Percentiles rank a stretch among this genome's conserved stretches.
Evolutionary conservation across 345 rosid genomes (phyloP).

Genomic region (Lagerstroemia speciosa): DNA sequence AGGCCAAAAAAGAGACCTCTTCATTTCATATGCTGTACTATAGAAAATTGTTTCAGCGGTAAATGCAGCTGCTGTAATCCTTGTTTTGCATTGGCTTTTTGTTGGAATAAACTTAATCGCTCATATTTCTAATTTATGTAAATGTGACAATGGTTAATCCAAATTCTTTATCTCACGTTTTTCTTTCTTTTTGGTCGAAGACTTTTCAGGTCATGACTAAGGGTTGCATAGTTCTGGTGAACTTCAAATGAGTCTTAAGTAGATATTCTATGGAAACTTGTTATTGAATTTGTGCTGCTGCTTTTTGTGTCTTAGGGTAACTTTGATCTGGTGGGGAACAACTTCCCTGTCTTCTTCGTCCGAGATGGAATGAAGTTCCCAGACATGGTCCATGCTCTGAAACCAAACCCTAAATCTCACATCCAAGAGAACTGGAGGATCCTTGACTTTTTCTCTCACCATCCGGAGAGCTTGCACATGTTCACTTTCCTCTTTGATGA

Average conservation of each 20-base stretch:
- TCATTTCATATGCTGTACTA: too few species aligned
- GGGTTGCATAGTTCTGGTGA: background rate
- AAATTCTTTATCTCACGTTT: background rate
- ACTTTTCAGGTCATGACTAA: background rate
- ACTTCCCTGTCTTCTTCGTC: slow-evolving; percentile 88
- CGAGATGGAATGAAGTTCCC: slow-evolving; percentile 98
- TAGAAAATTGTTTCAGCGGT: too few species aligned
- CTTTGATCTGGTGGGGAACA: slow-evolving; percentile 98
- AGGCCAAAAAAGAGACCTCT: too few species aligned
- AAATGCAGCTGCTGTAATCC: too few species aligned
- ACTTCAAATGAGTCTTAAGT: background rate
- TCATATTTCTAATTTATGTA: background rate
- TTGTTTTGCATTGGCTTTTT: too few species aligned
- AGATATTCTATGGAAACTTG: background rate
- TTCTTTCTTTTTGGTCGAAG: background rate
- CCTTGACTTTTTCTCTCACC: slow-evolving; percentile 86
- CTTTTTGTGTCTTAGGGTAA: slow-evolving; percentile 54
- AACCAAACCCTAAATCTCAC: slow-evolving; percentile 97
- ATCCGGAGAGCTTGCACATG: slow-evolving; percentile 91
- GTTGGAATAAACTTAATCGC: too few species aligned
- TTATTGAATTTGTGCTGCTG: background rate
- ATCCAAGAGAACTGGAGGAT: slow-evolving; percentile 97
- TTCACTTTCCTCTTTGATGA: slow-evolving; percentile 85
- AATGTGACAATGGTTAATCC: background rate
- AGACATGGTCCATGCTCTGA: slow-evolving; percentile 84